Base-by-base conservation (phyloP, 2,329 filamentous ascomycete genomes). In the Myriosclerotinia duriaeana region DNA sequence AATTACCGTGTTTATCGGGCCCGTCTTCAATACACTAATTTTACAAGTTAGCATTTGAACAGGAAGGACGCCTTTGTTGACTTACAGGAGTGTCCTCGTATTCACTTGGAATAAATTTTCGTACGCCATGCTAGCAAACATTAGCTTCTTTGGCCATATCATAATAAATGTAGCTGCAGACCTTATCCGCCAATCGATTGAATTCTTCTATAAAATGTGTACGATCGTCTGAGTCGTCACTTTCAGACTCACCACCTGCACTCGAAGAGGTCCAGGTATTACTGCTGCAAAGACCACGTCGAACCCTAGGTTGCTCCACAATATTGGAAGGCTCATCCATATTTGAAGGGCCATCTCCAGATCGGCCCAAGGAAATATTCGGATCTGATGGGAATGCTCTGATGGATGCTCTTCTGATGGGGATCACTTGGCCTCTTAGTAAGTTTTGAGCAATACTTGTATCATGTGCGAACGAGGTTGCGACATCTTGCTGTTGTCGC, bases 161-260 rank as follows among this genome's bases (percentile, higher is more conserved):
- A 50, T 2, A 30, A 15, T 26, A 34, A 42, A 38, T 30, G 3
- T 36, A 8, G 38, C 17, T 17, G 64, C 70, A 42, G 68, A 87
- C 86, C 81, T 85, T 85, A 66, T 79, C 81, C 3, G 87, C 87
- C 6, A 89, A 74, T 5, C 80, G 78, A 73, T 89, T 89, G 75
- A 88, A 89, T 70, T 87, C 84, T 9, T 81, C 72, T 7, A 88
- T 74, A 73, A 85, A 85, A 3, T 76, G 72, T 1, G 77, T 74
- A 40, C 84, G 79, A 64, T 83, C 80, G 46, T 82, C 80, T 20
- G 82, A 74, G 40, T 82, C 81, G 52, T 85, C 84, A 5, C 77
- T 77, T 64, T 86, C 83, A 26, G 79, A 80, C 42, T 81, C 72
- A 20, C 80, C 73, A 2, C 79, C 82, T 42, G 84, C 84, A 50